Conservation (phyloP, 805 yeast genomes). For the Starmerella sirachaensis region DNA sequence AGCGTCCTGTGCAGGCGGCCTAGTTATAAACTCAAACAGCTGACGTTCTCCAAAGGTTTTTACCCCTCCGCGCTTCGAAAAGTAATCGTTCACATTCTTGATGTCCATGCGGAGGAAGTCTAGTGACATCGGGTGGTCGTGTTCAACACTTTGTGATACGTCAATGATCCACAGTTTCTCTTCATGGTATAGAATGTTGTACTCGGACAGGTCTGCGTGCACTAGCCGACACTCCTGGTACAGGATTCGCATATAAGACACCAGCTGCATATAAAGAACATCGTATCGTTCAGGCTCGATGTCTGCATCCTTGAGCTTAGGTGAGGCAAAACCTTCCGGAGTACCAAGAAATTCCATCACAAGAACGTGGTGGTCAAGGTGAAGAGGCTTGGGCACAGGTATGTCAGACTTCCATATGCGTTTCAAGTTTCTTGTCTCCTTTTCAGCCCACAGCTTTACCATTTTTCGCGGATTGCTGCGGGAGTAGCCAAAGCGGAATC, state of each 20-base stretch:
- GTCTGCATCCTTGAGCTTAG: slow-evolving; percentile 73
- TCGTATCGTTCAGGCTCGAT: slow-evolving; percentile 50
- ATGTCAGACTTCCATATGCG: slow-evolving; percentile 67
- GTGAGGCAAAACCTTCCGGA: slow-evolving; percentile 73
- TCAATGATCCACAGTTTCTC: slow-evolving; percentile 76
- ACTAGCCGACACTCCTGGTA: slow-evolving; percentile 81
- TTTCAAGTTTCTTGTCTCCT: slow-evolving; percentile 86
- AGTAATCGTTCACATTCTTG: slow-evolving; percentile 85
- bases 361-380: slow-evolving; percentile 75
- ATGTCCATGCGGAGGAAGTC: slow-evolving; percentile 96
- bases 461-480: slow-evolving; percentile 92
- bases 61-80: slow-evolving; percentile 53
- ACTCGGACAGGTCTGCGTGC: slow-evolving; percentile 95
- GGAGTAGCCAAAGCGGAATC: slow-evolving; percentile 73
- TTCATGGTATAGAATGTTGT: slow-evolving; percentile 73
- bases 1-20: slow-evolving; percentile 27
- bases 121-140: slow-evolving; percentile 92
- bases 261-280: slow-evolving; percentile 60
- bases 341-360: slow-evolving; percentile 88
- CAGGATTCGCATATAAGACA: slow-evolving; percentile 74
- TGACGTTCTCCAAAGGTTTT: slow-evolving; percentile 69
- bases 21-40: slow-evolving; percentile 61
- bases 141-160: slow-evolving; percentile 95
- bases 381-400: slow-evolving; percentile 89
- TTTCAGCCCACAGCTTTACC: slow-evolving; percentile 98